Conservation (phyloP, 148 eudicot species). For the Linanthus parryae region DNA sequence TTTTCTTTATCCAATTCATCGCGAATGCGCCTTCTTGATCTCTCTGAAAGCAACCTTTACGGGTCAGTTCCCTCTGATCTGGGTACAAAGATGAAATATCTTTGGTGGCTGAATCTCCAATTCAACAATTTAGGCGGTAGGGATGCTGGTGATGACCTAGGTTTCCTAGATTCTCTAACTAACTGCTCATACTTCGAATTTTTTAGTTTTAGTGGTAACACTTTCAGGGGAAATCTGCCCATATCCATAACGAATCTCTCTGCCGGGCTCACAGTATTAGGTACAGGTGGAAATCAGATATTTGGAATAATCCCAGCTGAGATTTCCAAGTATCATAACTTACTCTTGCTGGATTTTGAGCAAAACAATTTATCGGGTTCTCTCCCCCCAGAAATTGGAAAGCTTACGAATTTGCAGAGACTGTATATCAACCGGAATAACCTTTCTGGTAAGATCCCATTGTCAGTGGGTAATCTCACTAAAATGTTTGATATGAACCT, state of each 20-base stretch:
- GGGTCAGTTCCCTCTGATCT: background rate
- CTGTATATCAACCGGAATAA: background rate
- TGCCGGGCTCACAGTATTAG: background rate
- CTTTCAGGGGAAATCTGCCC: background rate
- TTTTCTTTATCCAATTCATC: background rate
- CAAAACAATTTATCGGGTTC: background rate
- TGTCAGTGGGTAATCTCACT: background rate
- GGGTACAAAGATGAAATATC: constrained; percentile 10
- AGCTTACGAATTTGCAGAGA: background rate
- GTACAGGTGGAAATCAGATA: background rate
- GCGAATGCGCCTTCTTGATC: background rate
- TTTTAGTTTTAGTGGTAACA: background rate
- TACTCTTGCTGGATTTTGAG: background rate
- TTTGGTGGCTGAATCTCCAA: constrained; percentile 11
- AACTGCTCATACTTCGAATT: background rate
- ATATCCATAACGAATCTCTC: background rate
- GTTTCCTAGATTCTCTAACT: background rate
- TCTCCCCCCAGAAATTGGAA: background rate
- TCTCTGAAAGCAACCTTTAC: background rate
- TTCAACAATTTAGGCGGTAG: background rate
- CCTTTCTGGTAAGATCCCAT: background rate
- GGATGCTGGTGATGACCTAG: background rate
- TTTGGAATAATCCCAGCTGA: background rate
- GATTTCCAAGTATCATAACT: background rate
- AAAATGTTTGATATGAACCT: background rate